phyloP scores from a whole-genome alignment of 2,329 filamentous ascomycete species.

The Amphichorda felina region DNA sequence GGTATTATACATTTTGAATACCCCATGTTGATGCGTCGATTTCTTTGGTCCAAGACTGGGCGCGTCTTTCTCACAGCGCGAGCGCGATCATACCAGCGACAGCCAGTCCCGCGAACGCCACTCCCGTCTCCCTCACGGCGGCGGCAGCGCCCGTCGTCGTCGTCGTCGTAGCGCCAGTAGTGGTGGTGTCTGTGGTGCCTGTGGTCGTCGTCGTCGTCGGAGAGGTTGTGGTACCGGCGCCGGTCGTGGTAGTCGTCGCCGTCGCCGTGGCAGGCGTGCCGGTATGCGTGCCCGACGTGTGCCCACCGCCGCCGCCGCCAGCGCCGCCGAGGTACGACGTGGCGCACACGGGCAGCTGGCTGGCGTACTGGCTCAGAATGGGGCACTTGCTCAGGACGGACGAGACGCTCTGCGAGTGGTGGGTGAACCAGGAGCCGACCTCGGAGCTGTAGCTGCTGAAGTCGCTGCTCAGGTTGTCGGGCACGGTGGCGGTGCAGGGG shows the following conservation, averaged over 20 bases:
- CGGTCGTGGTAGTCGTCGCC: background rate
- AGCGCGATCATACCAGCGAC: constrained; percentile 10
- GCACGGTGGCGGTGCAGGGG: constrained; percentile 16
- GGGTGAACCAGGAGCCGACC: constrained; percentile 16
- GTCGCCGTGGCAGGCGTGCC: background rate
- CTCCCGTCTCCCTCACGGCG: constrained; percentile 13
- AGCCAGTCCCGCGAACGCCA: constrained; percentile 16
- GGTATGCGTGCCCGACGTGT: background rate
- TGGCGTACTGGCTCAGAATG: constrained; percentile 8
- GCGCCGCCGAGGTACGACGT: constrained; percentile 3
- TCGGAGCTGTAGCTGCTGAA: constrained; percentile 19
- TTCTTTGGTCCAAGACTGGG: no score
- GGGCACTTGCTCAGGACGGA: constrained; percentile 15
- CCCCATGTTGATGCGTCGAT: no score
- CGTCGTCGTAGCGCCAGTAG: background rate
- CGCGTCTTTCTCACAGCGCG: background rate
- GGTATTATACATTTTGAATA: no score
- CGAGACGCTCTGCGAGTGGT: constrained; percentile 13
- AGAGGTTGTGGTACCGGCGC: background rate
- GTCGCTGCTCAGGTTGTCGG: constrained; percentile 16
- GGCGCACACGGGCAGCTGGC: constrained; percentile 11
- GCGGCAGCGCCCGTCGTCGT: constrained; percentile 1
- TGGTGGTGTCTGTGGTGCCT: background rate
- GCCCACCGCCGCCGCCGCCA: no score
- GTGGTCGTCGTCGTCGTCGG: no score